Conservation (phyloP, 2,329 filamentous ascomycete genomes). For the Geosmithia putterillii region DNA sequence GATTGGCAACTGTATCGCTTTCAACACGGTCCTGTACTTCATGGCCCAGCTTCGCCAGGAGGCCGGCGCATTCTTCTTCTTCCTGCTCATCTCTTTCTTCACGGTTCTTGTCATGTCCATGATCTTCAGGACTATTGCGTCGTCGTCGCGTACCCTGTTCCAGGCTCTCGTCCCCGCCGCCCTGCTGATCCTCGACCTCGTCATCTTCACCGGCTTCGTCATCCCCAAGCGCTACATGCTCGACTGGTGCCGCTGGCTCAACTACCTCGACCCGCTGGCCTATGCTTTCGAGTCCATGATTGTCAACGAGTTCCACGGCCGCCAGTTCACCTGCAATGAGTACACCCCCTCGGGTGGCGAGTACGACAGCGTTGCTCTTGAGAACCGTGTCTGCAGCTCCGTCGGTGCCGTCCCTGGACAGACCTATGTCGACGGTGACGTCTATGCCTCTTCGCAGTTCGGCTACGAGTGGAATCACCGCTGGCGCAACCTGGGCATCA, state of each 20-base stretch:
- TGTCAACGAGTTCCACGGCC: conserved; percentile 68
- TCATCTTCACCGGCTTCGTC: conserved; percentile 62
- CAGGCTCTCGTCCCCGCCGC: conserved; percentile 50
- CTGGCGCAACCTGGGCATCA: conserved; percentile 62
- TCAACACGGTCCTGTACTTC: conserved; percentile 78
- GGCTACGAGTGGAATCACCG: conserved; percentile 44
- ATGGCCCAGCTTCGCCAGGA: conserved; percentile 70
- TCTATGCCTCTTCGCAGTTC: conserved; percentile 42
- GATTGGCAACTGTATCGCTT: conserved; percentile 57
- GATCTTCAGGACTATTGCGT: conserved; percentile 75
- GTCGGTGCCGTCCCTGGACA: conserved; percentile 45
- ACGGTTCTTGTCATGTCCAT: conserved; percentile 72
- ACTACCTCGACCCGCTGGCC: conserved; percentile 66
- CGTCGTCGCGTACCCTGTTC: conserved; percentile 57
- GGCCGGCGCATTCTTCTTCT: conserved; percentile 73
- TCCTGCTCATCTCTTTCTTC: conserved; percentile 62
- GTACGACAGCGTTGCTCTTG: conserved; percentile 21
- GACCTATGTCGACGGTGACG: conserved; percentile 40
- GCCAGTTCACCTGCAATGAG: conserved; percentile 40
- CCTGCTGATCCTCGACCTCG: conserved; percentile 49
- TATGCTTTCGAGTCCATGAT: conserved; percentile 74
- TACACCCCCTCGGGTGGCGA: conserved; percentile 21
- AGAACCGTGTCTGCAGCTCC: conserved; percentile 42
- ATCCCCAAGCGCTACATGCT: conserved; percentile 59
- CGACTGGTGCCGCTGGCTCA: conserved; percentile 73